phyloP scores from a whole-genome alignment of 2,329 filamentous ascomycete genomes.

The Emmonsiellopsis sp. region DNA sequence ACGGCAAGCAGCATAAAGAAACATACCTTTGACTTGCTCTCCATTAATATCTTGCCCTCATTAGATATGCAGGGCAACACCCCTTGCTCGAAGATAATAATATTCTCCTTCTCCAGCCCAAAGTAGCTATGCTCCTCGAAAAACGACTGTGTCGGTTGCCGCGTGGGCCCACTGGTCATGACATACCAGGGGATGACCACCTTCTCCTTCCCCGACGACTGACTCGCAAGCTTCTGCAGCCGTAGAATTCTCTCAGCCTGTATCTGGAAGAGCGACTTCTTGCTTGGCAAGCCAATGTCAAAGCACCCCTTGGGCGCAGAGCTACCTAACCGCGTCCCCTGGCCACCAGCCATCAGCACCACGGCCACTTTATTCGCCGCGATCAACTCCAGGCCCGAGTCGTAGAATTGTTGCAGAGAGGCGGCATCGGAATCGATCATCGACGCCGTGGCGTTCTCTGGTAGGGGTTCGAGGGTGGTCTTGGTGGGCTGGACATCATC shows the following conservation, averaged over 20 bases:
- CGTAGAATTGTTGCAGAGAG: conserved; percentile 77
- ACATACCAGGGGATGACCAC: conserved; percentile 92
- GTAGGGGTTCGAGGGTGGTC: conserved; percentile 68
- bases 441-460: conserved; percentile 74
- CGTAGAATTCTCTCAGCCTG: conserved; percentile 90
- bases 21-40: conserved; percentile 68
- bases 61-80: conserved; percentile 95
- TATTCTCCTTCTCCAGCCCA: conserved; percentile 73
- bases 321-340: conserved; percentile 89
- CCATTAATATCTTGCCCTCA: conserved; percentile 91
- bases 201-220: conserved; percentile 51
- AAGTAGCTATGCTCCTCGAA: conserved; percentile 88
- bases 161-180: conserved; percentile 95
- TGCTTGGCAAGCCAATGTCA: conserved; percentile 84
- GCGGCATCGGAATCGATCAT: conserved; percentile 77
- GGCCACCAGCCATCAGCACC: conserved; percentile 92
- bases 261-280: conserved; percentile 94
- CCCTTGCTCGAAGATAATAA: conserved; percentile 92
- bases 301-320: conserved; percentile 96
- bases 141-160: conserved; percentile 84
- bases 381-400: conserved; percentile 56
- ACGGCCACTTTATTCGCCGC: conserved; percentile 66
- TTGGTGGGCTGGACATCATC: conserved; percentile 20
- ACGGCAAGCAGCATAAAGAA: neutral
- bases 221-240: conserved; percentile 69